A percentile compares a stretch with the other conserved stretches of the same genome.
phyloP scores from a whole-genome alignment of 306 rosid species.

The Rosa rugosa region DNA sequence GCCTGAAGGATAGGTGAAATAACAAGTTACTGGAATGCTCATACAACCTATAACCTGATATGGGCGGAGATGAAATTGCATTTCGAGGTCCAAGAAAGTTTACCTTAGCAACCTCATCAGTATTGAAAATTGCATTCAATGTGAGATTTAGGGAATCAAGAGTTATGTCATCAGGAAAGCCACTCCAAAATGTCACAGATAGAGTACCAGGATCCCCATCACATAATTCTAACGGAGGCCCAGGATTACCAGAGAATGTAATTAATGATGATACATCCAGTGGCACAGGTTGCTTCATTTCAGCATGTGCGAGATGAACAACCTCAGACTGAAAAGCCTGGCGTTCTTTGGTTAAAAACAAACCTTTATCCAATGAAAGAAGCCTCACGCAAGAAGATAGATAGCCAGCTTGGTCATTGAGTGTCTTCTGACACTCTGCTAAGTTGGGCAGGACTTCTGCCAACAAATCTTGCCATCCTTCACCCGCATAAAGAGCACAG shows the following conservation, averaged over 20 bases:
- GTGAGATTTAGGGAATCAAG: conserved; percentile 92
- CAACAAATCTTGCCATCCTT: conserved; percentile 96
- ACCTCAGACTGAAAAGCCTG: conserved; percentile 90
- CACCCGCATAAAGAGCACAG: conserved; percentile 89
- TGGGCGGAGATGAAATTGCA: conserved; percentile 22
- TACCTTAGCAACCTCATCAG: conserved; percentile 98
- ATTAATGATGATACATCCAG: conserved; percentile 92
- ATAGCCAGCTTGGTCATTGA: conserved; percentile 96
- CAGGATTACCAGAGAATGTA: conserved; percentile 93
- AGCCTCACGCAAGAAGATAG: conserved; percentile 93
- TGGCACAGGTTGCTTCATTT: conserved; percentile 95
- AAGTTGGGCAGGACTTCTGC: conserved; percentile 92
- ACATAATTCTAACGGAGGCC: conserved; percentile 90
- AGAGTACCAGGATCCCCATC: conserved; percentile 90
- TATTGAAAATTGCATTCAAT: conserved; percentile 71
- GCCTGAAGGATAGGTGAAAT: conserved; percentile 57
- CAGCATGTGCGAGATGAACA: conserved; percentile 83
- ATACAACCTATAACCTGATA: conserved; percentile 21
- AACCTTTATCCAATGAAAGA: conserved; percentile 87
- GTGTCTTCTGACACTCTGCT: conserved; percentile 94
- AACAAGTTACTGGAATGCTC: conserved; percentile 21
- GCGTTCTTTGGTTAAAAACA: conserved; percentile 85
- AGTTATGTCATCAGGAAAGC: conserved; percentile 95
- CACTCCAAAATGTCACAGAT: conserved; percentile 89
- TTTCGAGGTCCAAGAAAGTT: conserved; percentile 26